Percentiles rank a stretch among this genome's conserved stretches.
These are phyloP conservation scores for Beauveria bassiana DNA, from an alignment of 2,329 filamentous ascomycete genomes.

Conservation along the genomic window DNA sequence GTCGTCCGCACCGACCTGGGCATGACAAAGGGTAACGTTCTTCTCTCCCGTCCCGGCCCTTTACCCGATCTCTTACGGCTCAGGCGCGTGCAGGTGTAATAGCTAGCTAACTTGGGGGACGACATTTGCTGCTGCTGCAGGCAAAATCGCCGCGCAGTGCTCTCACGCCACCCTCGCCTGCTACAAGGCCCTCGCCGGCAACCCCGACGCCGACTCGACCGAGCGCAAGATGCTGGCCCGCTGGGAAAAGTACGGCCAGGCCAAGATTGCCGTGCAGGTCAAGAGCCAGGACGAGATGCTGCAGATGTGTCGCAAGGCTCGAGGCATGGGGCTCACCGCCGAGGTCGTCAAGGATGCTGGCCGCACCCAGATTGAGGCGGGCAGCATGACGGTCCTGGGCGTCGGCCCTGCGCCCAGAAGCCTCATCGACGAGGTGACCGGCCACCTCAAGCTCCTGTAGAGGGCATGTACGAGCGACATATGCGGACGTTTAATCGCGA, in stretches of 20 bases:
- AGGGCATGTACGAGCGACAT: background rate
- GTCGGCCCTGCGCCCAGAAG: conserved; percentile 77
- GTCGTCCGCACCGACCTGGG: conserved; percentile 90
- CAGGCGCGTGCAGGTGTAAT: background rate
- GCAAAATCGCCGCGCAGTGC: conserved; percentile 95
- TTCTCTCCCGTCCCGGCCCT: background rate
- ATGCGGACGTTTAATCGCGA: background rate
- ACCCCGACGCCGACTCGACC: conserved; percentile 44
- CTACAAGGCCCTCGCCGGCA: conserved; percentile 72
- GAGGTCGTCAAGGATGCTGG: conserved; percentile 94
- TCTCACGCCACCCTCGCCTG: conserved; percentile 94
- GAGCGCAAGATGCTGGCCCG: conserved; percentile 60
- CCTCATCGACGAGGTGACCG: conserved; percentile 78
- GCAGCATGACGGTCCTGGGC: conserved; percentile 86
- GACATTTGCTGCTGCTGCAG: conserved; percentile 34
- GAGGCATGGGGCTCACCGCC: conserved; percentile 76
- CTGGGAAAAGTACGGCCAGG: conserved; percentile 83
- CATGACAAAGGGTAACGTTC: conserved; percentile 82
- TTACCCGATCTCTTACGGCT: background rate
- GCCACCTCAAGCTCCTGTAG: conserved; percentile 74
- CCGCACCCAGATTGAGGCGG: conserved; percentile 89
- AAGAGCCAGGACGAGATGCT: conserved; percentile 81
- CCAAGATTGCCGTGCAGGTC: conserved; percentile 86
- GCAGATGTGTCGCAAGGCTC: conserved; percentile 65
- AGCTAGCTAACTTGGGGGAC: background rate